Evolutionary conservation across 176 grass and related monocot species (phyloP).

Genomic region (Luzula sylvatica): DNA sequence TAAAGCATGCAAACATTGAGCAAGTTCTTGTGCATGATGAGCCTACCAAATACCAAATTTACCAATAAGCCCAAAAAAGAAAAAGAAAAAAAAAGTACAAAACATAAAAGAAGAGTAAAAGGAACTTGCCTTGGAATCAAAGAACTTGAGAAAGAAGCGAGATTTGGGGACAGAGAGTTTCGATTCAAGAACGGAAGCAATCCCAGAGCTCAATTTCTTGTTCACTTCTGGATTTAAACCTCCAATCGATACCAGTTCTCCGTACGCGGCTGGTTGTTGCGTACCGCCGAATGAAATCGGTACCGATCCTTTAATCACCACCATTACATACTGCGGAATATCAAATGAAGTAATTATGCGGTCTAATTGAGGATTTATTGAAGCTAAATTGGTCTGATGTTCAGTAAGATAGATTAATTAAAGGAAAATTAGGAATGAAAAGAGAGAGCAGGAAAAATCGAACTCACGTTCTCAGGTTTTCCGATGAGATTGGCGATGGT

Average conservation of each 20-base stretch:
- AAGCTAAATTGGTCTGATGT: neutral
- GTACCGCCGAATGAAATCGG: conserved; percentile 80
- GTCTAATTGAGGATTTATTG: neutral
- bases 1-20: conserved; percentile 95
- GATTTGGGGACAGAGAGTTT: conserved; percentile 60
- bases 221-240: conserved; percentile 59
- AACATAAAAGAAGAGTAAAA: neutral
- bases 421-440: neutral
- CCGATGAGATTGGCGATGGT: conserved; percentile 59
- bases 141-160: conserved; percentile 77
- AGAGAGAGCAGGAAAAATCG: neutral
- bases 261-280: conserved; percentile 69
- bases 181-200: conserved; percentile 54
- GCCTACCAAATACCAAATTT: conserved; percentile 60
- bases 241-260: conserved; percentile 66
- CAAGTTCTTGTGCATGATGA: conserved; percentile 77
- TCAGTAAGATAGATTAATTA: neutral
- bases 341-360: neutral
- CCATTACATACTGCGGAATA: conserved; percentile 69
- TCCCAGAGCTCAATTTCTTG: conserved; percentile 63
- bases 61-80: conserved; percentile 35
- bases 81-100: neutral
- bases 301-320: conserved; percentile 72
- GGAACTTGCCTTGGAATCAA: conserved; percentile 61
- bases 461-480: conserved; percentile 62